Percentiles rank a stretch among this genome's conserved stretches.
Evolutionary conservation across 2,329 filamentous ascomycete species (phyloP).

Genomic region (Penicillium decumbens): DNA sequence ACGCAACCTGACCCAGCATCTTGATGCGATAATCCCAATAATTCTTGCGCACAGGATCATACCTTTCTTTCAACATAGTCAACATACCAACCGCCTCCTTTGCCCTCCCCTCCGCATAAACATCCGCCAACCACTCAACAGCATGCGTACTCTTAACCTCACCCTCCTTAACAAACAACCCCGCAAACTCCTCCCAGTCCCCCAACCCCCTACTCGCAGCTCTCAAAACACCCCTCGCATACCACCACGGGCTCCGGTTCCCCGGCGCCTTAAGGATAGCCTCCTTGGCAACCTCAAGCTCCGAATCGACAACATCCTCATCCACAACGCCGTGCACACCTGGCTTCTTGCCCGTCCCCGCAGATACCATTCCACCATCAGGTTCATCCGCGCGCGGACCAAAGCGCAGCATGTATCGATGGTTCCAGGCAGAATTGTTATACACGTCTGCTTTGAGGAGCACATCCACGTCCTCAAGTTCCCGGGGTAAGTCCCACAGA

Average conservation of each 20-base stretch:
- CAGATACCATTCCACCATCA: conserved; percentile 35
- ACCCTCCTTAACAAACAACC: conserved; percentile 47
- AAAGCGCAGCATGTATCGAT: conserved; percentile 93
- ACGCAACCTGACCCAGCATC: conserved; percentile 23
- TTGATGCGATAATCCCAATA: conserved; percentile 81
- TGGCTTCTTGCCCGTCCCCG: conserved; percentile 15
- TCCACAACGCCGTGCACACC: conserved; percentile 49
- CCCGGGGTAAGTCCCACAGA: conserved; percentile 52
- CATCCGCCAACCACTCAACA: conserved; percentile 48
- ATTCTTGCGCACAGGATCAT: conserved; percentile 83
- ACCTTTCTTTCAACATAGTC: conserved; percentile 71
- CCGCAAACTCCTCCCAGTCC: conserved; percentile 52
- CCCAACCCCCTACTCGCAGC: conserved; percentile 55
- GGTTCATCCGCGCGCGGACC: conserved; percentile 48
- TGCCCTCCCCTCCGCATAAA: conserved; percentile 39
- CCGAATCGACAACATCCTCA: conserved; percentile 62
- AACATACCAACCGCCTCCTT: conserved; percentile 66
- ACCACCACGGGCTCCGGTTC: conserved; percentile 94
- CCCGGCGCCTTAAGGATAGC: conserved; percentile 78
- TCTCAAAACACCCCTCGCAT: conserved; percentile 69
- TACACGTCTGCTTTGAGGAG: conserved; percentile 76
- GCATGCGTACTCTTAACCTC: conserved; percentile 58
- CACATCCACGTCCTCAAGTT: conserved; percentile 66
- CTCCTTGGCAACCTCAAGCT: conserved; percentile 67
- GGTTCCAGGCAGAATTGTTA: conserved; percentile 97